Conservation (phyloP, 305 asterid species). For the Ajuga reptans region DNA sequence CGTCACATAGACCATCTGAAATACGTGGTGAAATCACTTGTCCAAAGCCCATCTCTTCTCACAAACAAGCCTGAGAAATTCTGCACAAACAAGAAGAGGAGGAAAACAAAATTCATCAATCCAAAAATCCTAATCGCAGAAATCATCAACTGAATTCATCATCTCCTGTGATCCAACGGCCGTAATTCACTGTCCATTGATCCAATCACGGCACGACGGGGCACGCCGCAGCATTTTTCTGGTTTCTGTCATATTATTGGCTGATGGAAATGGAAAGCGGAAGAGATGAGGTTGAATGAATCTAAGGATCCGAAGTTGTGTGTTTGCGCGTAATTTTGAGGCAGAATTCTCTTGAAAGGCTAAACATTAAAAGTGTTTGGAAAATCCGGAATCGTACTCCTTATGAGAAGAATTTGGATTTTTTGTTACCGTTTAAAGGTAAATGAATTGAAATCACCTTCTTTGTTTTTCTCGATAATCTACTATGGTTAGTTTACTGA, state of each 20-base stretch:
- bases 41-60: conserved; percentile 25
- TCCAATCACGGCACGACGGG: conserved; percentile 28
- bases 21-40: conserved; percentile 39
- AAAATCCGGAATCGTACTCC: conserved; percentile 8
- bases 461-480: neutral
- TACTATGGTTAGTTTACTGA: conserved; percentile 1
- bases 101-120: neutral
- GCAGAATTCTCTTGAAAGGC: conserved; percentile 24
- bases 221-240: conserved; percentile 22
- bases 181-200: conserved; percentile 20
- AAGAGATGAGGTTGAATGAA: conserved; percentile 18
- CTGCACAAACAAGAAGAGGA: neutral
- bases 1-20: conserved; percentile 31
- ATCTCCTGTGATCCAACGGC: conserved; percentile 21
- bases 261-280: conserved; percentile 19
- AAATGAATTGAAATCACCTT: neutral
- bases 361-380: conserved; percentile 20
- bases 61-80: conserved; percentile 17
- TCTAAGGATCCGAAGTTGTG: conserved; percentile 13
- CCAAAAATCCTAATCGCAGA: neutral
- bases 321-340: neutral
- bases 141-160: conserved; percentile 12
- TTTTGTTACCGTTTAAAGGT: conserved; percentile 20
- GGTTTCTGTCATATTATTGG: conserved; percentile 15
- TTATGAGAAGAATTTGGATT: conserved; percentile 15